These are phyloP conservation scores for Thuja plicata DNA, from an alignment of 83 land plant species.

Conservation along the genomic window DNA sequence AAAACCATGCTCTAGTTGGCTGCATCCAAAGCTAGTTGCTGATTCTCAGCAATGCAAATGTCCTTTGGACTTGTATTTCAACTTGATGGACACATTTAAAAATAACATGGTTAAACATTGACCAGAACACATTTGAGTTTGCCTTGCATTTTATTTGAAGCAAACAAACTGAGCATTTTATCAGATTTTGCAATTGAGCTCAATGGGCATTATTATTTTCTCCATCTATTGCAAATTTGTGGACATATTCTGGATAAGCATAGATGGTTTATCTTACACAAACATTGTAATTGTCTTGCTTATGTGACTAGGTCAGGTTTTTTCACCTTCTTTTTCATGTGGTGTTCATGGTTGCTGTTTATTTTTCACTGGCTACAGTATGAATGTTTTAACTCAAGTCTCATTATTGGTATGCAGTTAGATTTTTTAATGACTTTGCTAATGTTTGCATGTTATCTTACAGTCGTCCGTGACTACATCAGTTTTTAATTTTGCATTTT, in stretches of 20 bases:
- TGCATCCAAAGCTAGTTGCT: constrained; percentile 68
- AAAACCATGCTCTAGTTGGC: constrained; percentile 87
- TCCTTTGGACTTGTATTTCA: constrained; percentile 49
- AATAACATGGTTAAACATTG: no score
- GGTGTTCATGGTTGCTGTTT: not conserved
- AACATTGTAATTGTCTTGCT: not conserved
- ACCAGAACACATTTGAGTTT: no score
- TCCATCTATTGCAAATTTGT: not conserved
- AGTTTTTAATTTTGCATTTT: not conserved
- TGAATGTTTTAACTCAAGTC: not conserved
- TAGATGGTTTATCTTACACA: not conserved
- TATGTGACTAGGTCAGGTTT: not conserved
- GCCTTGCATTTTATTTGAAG: no score
- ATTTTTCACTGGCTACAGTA: not conserved
- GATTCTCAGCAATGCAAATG: constrained; percentile 64
- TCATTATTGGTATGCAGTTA: not conserved
- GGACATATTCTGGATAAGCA: not conserved
- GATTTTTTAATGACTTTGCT: not conserved
- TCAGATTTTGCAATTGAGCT: not conserved
- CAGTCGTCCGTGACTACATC: not conserved
- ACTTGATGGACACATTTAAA: no score
- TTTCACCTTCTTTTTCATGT: not conserved
- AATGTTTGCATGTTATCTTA: not conserved
- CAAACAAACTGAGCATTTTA: not conserved
- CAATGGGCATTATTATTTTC: not conserved